Evolutionary conservation across 1,284 basidiomycete species (phyloP).

Genomic region (Puccinia hordei): DNA sequence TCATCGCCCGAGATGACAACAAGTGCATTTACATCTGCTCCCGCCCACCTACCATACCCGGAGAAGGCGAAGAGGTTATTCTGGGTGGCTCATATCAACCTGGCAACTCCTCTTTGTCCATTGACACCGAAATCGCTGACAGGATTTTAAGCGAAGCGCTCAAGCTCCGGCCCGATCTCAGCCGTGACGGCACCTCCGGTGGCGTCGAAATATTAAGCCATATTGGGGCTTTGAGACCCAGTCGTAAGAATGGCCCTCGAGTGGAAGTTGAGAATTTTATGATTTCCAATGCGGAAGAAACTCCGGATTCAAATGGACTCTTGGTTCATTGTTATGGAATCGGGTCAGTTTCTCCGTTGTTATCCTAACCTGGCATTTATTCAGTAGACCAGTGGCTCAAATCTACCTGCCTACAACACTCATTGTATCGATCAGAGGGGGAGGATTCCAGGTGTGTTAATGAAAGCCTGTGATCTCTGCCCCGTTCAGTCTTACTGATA

Average conservation of each 20-base stretch:
- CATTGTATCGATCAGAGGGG: slow-evolving; percentile 1
- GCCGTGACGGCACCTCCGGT: slow-evolving; percentile 16
- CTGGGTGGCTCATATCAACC: slow-evolving; percentile 41
- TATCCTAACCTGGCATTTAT: background rate
- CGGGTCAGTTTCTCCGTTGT: slow-evolving; percentile 11
- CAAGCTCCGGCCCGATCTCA: slow-evolving; percentile 29
- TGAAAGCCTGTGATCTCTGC: background rate
- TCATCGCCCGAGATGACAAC: background rate
- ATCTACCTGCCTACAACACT: background rate
- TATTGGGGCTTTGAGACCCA: slow-evolving; percentile 73
- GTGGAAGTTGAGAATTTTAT: slow-evolving; percentile 66
- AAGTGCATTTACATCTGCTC: slow-evolving; percentile 30
- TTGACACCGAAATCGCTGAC: slow-evolving; percentile 16
- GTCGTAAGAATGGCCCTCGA: slow-evolving; percentile 69
- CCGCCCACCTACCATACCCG: slow-evolving; percentile 19
- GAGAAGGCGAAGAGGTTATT: slow-evolving; percentile 25
- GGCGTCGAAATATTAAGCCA: slow-evolving; percentile 64
- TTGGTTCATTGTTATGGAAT: slow-evolving; percentile 47
- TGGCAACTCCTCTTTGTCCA: slow-evolving; percentile 2
- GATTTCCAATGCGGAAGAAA: background rate
- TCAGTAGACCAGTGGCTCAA: background rate
- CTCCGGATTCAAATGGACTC: background rate
- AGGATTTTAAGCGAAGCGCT: slow-evolving; percentile 19
- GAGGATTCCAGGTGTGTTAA: slow-evolving; percentile 21
- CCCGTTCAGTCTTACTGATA: background rate